Percentiles rank a stretch among this genome's conserved stretches.
Conservation (phyloP, 2,329 filamentous ascomycete species). For the Bimuria novae-zelandiae region DNA sequence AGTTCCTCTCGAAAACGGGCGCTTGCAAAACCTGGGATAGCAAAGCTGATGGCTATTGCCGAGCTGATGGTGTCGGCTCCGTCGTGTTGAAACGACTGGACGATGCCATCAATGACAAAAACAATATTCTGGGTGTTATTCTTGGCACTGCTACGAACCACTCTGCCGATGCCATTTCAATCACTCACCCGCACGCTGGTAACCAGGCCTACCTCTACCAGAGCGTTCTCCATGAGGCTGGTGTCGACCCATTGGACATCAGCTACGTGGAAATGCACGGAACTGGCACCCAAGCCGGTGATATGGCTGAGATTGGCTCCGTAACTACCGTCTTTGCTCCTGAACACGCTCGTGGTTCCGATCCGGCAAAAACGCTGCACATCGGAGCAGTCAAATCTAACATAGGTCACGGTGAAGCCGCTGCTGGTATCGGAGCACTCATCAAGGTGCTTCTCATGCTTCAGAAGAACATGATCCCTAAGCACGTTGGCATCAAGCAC, state of each 20-base stretch:
- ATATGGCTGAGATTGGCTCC: slow-evolving; percentile 26
- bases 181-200: slow-evolving; percentile 34
- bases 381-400: slow-evolving; percentile 41
- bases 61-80: slow-evolving; percentile 33
- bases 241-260: slow-evolving; percentile 40
- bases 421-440: slow-evolving; percentile 35
- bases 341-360: too few species aligned
- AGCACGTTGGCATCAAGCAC: slow-evolving; percentile 57
- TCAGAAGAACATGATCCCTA: slow-evolving; percentile 48
- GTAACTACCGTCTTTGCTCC: slow-evolving; percentile 20
- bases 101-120: slow-evolving; percentile 26
- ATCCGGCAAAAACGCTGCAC: slow-evolving; percentile 17
- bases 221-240: slow-evolving; percentile 35
- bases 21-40: slow-evolving; percentile 36
- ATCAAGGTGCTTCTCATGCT: slow-evolving; percentile 42
- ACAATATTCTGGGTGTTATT: slow-evolving; percentile 32
- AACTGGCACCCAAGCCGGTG: slow-evolving; percentile 39
- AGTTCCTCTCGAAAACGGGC: slow-evolving; percentile 30
- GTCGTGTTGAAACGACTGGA: slow-evolving; percentile 34
- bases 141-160: slow-evolving; percentile 39
- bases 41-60: slow-evolving; percentile 30
- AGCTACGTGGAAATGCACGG: slow-evolving; percentile 40
- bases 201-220: slow-evolving; percentile 24
- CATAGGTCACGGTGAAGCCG: slow-evolving; percentile 44
- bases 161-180: slow-evolving; percentile 39